Conservation (phyloP, 2,329 filamentous ascomycete species). For the Podosphaera aphanis region DNA sequence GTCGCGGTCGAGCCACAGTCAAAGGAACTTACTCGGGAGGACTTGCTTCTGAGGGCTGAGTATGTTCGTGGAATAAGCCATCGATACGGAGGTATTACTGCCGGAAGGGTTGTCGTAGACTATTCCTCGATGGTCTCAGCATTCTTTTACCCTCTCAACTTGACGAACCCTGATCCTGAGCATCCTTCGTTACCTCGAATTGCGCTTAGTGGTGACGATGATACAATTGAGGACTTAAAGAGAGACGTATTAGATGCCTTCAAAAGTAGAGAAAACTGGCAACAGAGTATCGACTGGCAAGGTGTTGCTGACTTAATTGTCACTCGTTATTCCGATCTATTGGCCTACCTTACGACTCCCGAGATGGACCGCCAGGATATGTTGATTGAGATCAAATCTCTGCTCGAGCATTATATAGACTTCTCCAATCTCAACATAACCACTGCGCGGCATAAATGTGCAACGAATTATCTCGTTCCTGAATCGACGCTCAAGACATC, state of each 20-base stretch:
- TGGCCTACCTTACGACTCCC: conserved; percentile 16
- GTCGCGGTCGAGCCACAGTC: conserved; percentile 5
- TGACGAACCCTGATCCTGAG: too few species aligned
- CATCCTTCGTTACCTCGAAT: conserved; percentile 13
- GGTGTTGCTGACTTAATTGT: conserved; percentile 41
- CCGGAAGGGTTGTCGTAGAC: conserved; percentile 12
- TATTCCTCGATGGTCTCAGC: conserved; percentile 14
- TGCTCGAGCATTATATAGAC: conserved; percentile 23
- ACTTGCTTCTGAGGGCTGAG: conserved; percentile 6
- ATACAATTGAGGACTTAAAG: conserved; percentile 17
- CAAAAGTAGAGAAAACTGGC: conserved; percentile 2
- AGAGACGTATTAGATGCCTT: conserved; percentile 23
- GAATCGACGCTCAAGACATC: conserved; percentile 15
- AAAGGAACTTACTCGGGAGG: neutral
- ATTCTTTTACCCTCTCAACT: conserved; percentile 12
- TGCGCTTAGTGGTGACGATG: conserved; percentile 1
- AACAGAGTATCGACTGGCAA: conserved; percentile 29
- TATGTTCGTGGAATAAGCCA: conserved; percentile 20
- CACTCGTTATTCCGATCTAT: conserved; percentile 31
- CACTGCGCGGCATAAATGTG: conserved; percentile 24
- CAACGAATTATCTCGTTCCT: conserved; percentile 21
- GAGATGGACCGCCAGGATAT: conserved; percentile 6
- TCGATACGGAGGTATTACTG: conserved; percentile 22
- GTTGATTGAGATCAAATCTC: conserved; percentile 19
- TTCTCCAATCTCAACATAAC: conserved; percentile 18